These are phyloP conservation scores for Hepatocystis sp. DNA, from an alignment of 169 alveolate genomes.

Conservation along the genomic window DNA sequence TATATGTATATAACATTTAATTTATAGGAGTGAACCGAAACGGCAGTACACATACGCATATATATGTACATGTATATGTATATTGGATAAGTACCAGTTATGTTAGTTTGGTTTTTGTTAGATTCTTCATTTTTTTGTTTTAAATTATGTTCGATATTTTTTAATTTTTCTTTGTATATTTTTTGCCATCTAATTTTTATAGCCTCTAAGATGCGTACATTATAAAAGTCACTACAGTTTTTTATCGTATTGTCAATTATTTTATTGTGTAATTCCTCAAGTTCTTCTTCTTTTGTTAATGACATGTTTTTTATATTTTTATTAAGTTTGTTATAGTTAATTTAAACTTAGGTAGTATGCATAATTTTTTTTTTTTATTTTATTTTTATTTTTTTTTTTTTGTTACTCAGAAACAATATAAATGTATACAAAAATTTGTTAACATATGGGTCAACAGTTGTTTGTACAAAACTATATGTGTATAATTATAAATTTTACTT, in stretches of 20 bases:
- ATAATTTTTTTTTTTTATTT: too few relatives aligned
- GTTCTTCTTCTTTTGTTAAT: conserved; percentile 23
- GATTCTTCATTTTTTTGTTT: not conserved
- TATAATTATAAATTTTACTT: too few relatives aligned
- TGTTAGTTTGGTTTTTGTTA: not conserved
- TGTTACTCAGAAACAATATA: too few relatives aligned
- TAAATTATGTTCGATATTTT: not conserved
- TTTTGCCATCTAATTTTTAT: conserved; percentile 48
- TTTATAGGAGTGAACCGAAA: not conserved
- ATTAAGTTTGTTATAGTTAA: too few relatives aligned
- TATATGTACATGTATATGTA: not conserved
- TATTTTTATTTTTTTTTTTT: too few relatives aligned
- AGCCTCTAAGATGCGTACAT: conserved; percentile 47
- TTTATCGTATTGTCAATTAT: conserved; percentile 55
- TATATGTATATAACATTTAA: not conserved
- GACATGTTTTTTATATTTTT: conserved; percentile 29
- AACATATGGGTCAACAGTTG: too few relatives aligned
- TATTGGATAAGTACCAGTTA: not conserved
- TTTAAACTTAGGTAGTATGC: too few relatives aligned
- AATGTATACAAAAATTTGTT: too few relatives aligned
- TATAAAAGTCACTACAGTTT: conserved; percentile 51
- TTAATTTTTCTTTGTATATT: conserved; percentile 38
- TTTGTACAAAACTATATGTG: too few relatives aligned
- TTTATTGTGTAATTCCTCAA: conserved; percentile 45
- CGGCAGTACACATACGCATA: not conserved